Percentiles rank a stretch among this genome's conserved stretches.
Conservation (phyloP, 2,329 filamentous ascomycete genomes). For the Fusarium nelsonii region DNA sequence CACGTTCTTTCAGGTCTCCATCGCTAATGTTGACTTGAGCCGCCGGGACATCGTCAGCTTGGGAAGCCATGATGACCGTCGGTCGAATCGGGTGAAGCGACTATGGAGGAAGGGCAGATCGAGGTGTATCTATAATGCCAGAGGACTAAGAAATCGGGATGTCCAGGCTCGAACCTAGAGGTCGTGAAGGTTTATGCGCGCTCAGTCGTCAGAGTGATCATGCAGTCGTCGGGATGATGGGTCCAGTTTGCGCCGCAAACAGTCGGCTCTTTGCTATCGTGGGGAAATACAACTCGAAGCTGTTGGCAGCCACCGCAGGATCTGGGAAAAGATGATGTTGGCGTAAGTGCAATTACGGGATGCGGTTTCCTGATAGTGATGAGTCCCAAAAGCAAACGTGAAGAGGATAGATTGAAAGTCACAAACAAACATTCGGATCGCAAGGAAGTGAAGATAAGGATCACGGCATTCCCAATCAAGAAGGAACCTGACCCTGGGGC, state of each 20-base stretch:
- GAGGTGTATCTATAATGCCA: not conserved
- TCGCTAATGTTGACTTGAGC: conserved; percentile 47
- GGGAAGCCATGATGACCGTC: conserved; percentile 37
- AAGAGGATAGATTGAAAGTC: conserved; percentile 11
- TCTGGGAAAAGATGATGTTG: conserved; percentile 5
- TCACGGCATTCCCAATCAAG: conserved; percentile 40
- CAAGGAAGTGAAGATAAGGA: conserved; percentile 37
- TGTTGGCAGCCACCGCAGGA: conserved; percentile 18
- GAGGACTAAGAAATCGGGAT: not conserved
- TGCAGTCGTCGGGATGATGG: conserved; percentile 24
- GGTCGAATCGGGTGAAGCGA: conserved; percentile 27
- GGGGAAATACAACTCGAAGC: conserved; percentile 27
- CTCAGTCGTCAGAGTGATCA: conserved; percentile 14
- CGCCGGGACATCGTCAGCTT: conserved; percentile 34
- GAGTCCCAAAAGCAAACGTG: not conserved
- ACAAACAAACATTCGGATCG: conserved; percentile 35
- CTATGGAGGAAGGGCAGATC: conserved; percentile 2
- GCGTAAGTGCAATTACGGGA: conserved; percentile 3
- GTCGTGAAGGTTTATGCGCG: not conserved
- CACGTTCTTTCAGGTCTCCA: conserved; percentile 55
- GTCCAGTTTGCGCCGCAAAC: conserved; percentile 41
- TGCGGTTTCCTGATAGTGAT: not conserved
- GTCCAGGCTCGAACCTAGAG: not conserved
- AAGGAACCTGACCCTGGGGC: conserved; percentile 38
- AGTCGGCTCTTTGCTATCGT: conserved; percentile 32